phyloP scores from a whole-genome alignment of 2,329 filamentous ascomycete species.

The Diaporthe capsici region DNA sequence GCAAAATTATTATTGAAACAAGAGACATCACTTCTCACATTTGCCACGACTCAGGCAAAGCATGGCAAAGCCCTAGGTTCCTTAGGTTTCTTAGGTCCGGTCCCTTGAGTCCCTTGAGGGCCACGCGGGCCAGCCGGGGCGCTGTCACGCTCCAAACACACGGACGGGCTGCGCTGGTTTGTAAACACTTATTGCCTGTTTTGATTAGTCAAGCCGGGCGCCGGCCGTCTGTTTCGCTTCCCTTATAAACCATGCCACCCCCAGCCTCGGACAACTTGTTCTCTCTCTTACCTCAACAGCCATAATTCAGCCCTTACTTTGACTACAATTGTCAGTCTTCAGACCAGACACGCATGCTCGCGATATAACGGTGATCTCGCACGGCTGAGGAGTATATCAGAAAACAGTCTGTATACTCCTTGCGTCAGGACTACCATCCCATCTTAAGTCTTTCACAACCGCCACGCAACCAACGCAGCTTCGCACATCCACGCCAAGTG shows the following conservation, averaged over 20 bases:
- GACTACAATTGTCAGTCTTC: slow-evolving; percentile 21
- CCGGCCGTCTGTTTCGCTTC: slow-evolving; percentile 21
- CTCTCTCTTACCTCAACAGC: slow-evolving; percentile 28
- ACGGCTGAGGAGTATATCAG: slow-evolving; percentile 76
- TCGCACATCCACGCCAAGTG: slow-evolving; percentile 1
- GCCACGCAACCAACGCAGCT: slow-evolving; percentile 16
- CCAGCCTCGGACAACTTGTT: not conserved
- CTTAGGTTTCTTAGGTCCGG: no score
- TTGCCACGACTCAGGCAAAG: slow-evolving; percentile 7
- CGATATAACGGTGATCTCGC: slow-evolving; percentile 54
- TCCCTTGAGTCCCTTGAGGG: not conserved
- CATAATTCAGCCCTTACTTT: slow-evolving; percentile 23
- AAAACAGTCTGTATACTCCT: slow-evolving; percentile 72
- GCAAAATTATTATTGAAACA: slow-evolving; percentile 10
- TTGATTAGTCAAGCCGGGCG: slow-evolving; percentile 35
- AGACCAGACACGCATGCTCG: slow-evolving; percentile 52
- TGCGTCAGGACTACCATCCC: slow-evolving; percentile 67
- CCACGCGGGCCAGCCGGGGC: slow-evolving; percentile 13
- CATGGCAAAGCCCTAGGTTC: not conserved
- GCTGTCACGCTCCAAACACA: not conserved
- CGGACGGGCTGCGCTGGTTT: slow-evolving; percentile 1
- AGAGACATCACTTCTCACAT: not conserved
- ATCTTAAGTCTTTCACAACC: slow-evolving; percentile 34
- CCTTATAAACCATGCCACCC: slow-evolving; percentile 33
- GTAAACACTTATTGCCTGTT: not conserved